These are phyloP conservation scores for Salix udensis DNA, from an alignment of 345 rosid species.

Conservation along the genomic window DNA sequence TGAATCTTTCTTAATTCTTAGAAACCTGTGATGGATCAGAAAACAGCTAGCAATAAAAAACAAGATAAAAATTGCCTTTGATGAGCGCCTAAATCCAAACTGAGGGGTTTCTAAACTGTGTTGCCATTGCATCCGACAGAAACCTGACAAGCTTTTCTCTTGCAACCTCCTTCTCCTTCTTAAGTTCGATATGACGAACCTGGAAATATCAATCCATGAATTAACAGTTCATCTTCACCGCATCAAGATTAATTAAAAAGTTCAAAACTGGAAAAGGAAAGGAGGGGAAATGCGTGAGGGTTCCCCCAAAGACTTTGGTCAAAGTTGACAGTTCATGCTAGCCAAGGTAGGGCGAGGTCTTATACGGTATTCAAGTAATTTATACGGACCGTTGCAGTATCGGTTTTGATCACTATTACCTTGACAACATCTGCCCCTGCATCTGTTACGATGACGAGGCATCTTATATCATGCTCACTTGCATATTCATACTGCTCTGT, in stretches of 20 bases:
- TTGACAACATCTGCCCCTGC: conserved; percentile 65
- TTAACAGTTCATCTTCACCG: not conserved
- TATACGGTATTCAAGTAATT: not conserved
- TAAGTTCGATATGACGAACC: conserved; percentile 83
- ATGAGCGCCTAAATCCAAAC: conserved; percentile 54
- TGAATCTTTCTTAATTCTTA: not conserved
- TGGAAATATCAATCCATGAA: conserved; percentile 18
- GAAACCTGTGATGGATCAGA: not conserved
- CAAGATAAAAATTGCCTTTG: not conserved
- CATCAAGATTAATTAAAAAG: not conserved
- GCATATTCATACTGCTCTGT: conserved; percentile 97
- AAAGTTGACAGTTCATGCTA: not conserved
- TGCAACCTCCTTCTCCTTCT: conserved; percentile 71
- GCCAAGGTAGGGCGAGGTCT: not conserved
- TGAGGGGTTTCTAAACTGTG: conserved; percentile 66
- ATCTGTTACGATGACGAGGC: conserved; percentile 79
- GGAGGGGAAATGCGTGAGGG: not conserved
- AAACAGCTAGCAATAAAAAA: not conserved
- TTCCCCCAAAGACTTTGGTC: not conserved
- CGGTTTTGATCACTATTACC: conserved; percentile 37
- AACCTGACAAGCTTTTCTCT: conserved; percentile 66
- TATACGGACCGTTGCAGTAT: no score
- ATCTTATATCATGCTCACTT: conserved; percentile 80
- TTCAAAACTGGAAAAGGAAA: not conserved
- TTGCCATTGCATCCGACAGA: conserved; percentile 60